Conservation (phyloP, 805 yeast species). For the Lachancea cidri region DNA sequence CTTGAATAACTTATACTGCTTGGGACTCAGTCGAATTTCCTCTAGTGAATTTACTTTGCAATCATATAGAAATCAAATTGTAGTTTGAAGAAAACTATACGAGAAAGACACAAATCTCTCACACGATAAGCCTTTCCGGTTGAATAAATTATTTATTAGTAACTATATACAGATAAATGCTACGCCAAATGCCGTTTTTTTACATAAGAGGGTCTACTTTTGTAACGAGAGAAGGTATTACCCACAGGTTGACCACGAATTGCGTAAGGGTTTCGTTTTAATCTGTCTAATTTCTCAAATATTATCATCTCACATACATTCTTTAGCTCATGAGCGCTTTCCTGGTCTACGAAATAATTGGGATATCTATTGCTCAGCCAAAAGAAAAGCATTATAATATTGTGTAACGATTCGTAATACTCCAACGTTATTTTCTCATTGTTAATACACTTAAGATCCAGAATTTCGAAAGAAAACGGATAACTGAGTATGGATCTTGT, state of each 20-base stretch:
- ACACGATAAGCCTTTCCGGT: too few relatives aligned
- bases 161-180: too few relatives aligned
- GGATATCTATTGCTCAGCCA: slow-evolving; percentile 92
- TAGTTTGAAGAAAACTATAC: too few relatives aligned
- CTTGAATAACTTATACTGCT: too few relatives aligned
- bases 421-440: slow-evolving; percentile 25
- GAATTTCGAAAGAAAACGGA: slow-evolving; percentile 27
- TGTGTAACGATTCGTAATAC: slow-evolving; percentile 58
- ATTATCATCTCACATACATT: slow-evolving; percentile 55
- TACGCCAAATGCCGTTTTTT: neutral
- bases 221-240: neutral
- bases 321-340: slow-evolving; percentile 66
- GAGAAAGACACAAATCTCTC: too few relatives aligned
- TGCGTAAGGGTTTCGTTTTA: slow-evolving; percentile 26
- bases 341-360: slow-evolving; percentile 67
- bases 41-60: too few relatives aligned
- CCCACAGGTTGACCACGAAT: neutral
- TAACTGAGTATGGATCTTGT: slow-evolving; percentile 56
- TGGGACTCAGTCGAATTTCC: too few relatives aligned
- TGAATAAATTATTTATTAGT: too few relatives aligned
- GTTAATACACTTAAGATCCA: slow-evolving; percentile 23
- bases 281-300: slow-evolving; percentile 33
- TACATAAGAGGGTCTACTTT: too few relatives aligned
- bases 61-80: too few relatives aligned
- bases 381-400: slow-evolving; percentile 58